Base-by-base conservation (phyloP, 768 basidiomycete genomes). In the Termitomyces sp. region DNA sequence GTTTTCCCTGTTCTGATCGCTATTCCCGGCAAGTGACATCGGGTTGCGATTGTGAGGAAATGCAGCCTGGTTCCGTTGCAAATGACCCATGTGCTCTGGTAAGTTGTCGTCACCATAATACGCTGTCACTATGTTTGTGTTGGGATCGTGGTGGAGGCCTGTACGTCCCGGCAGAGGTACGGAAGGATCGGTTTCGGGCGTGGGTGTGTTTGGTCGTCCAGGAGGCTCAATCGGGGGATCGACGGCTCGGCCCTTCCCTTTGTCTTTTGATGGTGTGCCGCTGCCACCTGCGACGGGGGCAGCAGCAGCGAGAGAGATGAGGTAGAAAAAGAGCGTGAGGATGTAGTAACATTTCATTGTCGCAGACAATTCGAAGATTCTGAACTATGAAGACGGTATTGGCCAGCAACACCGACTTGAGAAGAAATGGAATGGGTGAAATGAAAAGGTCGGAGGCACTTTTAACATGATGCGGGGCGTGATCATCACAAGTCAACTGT, bases 1-100 rank as follows among this genome's bases (percentile, higher is more conserved):
- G 8, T 46, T 28, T 17, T 1, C 27, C 25, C 45, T 46, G 45
- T 46, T 46, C 7, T 1, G 0, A 8, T 12, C 25, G 6, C 5
- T 4, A 17, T n/a, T 3, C 3, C 6, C 16, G 17, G 51, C 14
- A 25, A 35, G 51, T 7, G 51, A 52, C 51, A 52, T 52, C 10
- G 51, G 51, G 10, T 40, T 52, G 14, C 32, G 51, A 40, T 52
- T 52, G 11, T 52, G 34, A 16, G 51, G 51, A 27, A 40, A 52
- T 25, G 12, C 16, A 9, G 39, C 39, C 27, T 52, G 51, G 25
- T 52, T 52, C 27, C 51, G 37, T 12, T 52, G 51, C 25, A 60
- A 45, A 49, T 60, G 59, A 3, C 46, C 52, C 52, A 60, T 54
- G 41, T 60, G 59, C 16, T 57, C 56, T 9, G 59, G 56, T 3